phyloP scores from a whole-genome alignment of 441 rosid genomes.

The Lepidium campestre region DNA sequence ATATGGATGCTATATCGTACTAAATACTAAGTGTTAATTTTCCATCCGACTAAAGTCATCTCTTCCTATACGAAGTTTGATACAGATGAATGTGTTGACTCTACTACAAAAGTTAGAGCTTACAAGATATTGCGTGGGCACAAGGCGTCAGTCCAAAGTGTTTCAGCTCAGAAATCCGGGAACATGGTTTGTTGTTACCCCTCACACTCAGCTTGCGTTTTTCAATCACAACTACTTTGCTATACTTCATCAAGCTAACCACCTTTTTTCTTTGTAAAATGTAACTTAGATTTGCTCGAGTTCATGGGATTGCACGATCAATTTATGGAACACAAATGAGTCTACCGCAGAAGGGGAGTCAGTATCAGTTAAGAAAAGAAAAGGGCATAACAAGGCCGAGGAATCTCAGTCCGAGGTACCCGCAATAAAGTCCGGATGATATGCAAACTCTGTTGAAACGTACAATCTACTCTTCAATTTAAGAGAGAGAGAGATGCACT shows the following conservation, averaged over 20 bases:
- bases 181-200: conserved; percentile 49
- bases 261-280: conserved; percentile 3
- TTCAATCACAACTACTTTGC: neutral
- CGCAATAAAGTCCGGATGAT: conserved; percentile 1
- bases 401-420: conserved; percentile 76
- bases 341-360: conserved; percentile 43
- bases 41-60: conserved; percentile 7
- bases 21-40: neutral
- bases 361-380: conserved; percentile 80
- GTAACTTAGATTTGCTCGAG: conserved; percentile 70
- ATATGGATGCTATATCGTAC: neutral
- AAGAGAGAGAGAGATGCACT: neutral
- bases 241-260: neutral
- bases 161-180: conserved; percentile 62
- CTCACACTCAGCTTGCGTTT: conserved; percentile 1
- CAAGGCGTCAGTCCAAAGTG: conserved; percentile 79
- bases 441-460: neutral
- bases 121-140: conserved; percentile 84
- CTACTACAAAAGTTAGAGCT: conserved; percentile 51
- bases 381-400: conserved; percentile 51
- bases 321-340: conserved; percentile 66
- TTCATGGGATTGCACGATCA: conserved; percentile 87
- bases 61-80: conserved; percentile 47
- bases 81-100: conserved; percentile 35
- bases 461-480: neutral